These are phyloP conservation scores for Vicia villosa DNA, from an alignment of 306 rosid genomes.

Conservation along the genomic window DNA sequence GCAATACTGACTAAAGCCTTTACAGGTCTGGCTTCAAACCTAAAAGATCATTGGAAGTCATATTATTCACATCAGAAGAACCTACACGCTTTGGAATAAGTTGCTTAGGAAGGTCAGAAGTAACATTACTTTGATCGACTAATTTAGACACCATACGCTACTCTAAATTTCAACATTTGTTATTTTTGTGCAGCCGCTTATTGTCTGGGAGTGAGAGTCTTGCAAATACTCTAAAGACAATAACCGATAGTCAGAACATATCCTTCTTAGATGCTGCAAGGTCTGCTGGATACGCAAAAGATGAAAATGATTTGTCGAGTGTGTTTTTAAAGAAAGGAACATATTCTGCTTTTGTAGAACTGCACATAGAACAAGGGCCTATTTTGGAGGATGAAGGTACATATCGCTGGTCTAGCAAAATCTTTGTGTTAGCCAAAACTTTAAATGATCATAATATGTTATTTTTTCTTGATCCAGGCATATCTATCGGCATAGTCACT, in stretches of 20 bases:
- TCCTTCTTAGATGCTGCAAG: slow-evolving; percentile 82
- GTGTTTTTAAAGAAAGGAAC: slow-evolving; percentile 73
- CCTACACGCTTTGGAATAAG: slow-evolving; percentile 94
- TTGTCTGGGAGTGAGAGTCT: slow-evolving; percentile 78
- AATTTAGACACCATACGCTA: slow-evolving; percentile 11
- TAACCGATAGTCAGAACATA: slow-evolving; percentile 70
- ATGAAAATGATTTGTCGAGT: slow-evolving; percentile 59
- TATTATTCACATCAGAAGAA: slow-evolving; percentile 94
- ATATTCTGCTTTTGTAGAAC: slow-evolving; percentile 89
- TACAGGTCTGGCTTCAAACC: slow-evolving; percentile 87
- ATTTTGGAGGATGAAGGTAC: slow-evolving; percentile 88
- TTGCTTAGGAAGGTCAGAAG: slow-evolving; percentile 93
- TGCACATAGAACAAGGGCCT: slow-evolving; percentile 98
- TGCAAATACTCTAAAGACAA: slow-evolving; percentile 60
- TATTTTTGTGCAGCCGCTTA: slow-evolving; percentile 69
- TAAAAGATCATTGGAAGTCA: slow-evolving; percentile 74
- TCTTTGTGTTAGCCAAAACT: slow-evolving; percentile 21
- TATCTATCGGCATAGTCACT: slow-evolving; percentile 81
- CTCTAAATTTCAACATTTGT: slow-evolving; percentile 34
- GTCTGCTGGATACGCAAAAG: slow-evolving; percentile 75
- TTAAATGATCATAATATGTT: background rate
- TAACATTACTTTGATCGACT: slow-evolving; percentile 7
- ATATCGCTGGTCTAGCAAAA: slow-evolving; percentile 7
- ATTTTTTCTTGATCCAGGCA: slow-evolving; percentile 52
- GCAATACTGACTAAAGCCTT: slow-evolving; percentile 36